These are phyloP conservation scores for Coccomyxa sp. DNA, from an alignment of 139 green algal genomes.

Conservation along the genomic window DNA sequence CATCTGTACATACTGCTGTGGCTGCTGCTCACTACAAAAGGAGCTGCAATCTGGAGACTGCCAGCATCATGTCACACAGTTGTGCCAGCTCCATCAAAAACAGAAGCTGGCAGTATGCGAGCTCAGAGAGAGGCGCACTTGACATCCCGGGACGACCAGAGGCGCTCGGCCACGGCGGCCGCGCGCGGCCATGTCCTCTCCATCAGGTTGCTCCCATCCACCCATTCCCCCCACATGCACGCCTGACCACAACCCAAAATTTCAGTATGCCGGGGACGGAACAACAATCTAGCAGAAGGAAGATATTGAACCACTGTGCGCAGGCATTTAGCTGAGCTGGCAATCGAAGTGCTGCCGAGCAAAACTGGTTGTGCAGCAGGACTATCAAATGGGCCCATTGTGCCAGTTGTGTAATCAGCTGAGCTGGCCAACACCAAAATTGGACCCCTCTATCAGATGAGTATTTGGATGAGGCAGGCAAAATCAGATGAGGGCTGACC, in stretches of 20 bases:
- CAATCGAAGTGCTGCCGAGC: background rate
- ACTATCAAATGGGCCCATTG: too few species aligned
- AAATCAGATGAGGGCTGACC: background rate
- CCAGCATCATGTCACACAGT: too few species aligned
- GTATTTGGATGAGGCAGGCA: background rate
- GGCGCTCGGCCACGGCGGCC: conserved; percentile 49
- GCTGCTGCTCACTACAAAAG: too few species aligned
- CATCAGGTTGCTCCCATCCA: conserved; percentile 47
- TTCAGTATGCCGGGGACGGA: background rate
- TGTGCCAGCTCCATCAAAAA: too few species aligned
- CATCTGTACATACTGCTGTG: background rate
- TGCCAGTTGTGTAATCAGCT: too few species aligned
- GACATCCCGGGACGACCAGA: conserved; percentile 39
- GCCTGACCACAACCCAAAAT: conserved; percentile 10
- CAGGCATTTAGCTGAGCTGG: background rate
- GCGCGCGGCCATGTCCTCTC: conserved; percentile 43
- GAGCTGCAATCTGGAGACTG: too few species aligned
- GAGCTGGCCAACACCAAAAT: background rate
- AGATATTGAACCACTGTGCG: background rate
- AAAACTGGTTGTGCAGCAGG: background rate
- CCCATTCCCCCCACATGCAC: conserved; percentile 53
- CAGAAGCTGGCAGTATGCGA: too few species aligned
- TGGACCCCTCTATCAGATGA: background rate
- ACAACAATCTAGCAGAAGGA: background rate
- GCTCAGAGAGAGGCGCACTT: background rate